These are phyloP conservation scores for Peniophora sp. DNA, from an alignment of 1,284 basidiomycete species.

Conservation along the genomic window DNA sequence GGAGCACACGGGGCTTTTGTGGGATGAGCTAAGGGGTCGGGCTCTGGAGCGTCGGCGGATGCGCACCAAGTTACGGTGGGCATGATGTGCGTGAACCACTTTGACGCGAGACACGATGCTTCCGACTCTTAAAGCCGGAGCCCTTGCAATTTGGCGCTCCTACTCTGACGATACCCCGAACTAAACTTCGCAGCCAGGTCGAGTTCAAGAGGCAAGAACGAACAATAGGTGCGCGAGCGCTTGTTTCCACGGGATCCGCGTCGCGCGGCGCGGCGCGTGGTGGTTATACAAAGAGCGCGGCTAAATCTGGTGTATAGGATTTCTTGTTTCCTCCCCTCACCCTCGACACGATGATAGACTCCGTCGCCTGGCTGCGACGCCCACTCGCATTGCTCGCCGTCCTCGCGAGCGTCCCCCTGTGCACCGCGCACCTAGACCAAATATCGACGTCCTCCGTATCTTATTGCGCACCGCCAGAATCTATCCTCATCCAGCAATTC, in stretches of 20 bases:
- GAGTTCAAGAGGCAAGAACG: background rate
- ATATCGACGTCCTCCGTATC: constrained; percentile 79
- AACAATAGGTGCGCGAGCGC: background rate
- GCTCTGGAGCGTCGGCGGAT: no score
- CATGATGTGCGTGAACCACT: no score
- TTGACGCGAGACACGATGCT: no score
- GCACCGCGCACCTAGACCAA: constrained; percentile 40
- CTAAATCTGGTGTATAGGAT: constrained; percentile 1
- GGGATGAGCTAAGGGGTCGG: no score
- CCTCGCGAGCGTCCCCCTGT: constrained; percentile 27
- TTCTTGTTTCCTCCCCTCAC: constrained; percentile 8
- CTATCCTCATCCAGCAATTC: constrained; percentile 75
- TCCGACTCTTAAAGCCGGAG: no score
- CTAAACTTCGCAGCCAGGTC: no score
- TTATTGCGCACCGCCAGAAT: constrained; percentile 77
- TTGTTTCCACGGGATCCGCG: no score
- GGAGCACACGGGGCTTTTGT: no score
- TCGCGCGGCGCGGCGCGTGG: no score
- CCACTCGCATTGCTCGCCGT: constrained; percentile 32
- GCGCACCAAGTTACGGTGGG: no score
- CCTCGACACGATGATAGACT: constrained; percentile 46
- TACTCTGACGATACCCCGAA: no score
- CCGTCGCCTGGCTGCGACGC: constrained; percentile 66
- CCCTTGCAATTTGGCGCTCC: no score
- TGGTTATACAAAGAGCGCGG: constrained; percentile 4